Percentiles rank a stretch among this genome's conserved stretches.
phyloP scores from a whole-genome alignment of 306 rosid species.

The Spatholobus suberectus region DNA sequence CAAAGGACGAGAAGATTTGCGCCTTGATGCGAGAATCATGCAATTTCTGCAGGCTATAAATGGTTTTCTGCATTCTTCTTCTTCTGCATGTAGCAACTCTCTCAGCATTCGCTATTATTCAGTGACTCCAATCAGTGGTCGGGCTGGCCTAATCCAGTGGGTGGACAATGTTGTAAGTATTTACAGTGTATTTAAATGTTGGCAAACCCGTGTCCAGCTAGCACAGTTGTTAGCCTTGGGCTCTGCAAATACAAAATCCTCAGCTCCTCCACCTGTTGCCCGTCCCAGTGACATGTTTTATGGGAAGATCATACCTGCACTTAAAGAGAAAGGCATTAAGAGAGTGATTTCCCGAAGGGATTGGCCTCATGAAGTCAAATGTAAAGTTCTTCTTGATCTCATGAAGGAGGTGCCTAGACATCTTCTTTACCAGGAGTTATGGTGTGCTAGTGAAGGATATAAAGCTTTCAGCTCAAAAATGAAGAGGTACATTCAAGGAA shows the following conservation, averaged over 20 bases:
- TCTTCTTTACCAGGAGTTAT: conserved; percentile 91
- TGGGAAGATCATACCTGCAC: conserved; percentile 98
- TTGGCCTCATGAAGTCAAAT: conserved; percentile 98
- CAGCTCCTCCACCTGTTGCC: conserved; percentile 90
- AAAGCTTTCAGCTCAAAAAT: conserved; percentile 86
- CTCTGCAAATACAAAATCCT: conserved; percentile 65
- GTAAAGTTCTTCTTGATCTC: conserved; percentile 91
- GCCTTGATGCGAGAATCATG: conserved; percentile 98
- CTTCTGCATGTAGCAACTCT: conserved; percentile 73
- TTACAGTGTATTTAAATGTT: conserved; percentile 91
- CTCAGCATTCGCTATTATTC: conserved; percentile 90
- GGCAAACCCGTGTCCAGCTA: conserved; percentile 89
- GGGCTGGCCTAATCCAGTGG: conserved; percentile 98
- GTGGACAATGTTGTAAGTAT: conserved; percentile 89
- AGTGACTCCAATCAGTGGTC: conserved; percentile 96
- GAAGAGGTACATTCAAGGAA: conserved; percentile 67
- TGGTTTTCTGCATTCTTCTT: conserved; percentile 83
- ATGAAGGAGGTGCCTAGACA: conserved; percentile 91
- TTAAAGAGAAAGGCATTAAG: conserved; percentile 96
- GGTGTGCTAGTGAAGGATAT: conserved; percentile 99
- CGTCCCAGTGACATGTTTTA: conserved; percentile 99
- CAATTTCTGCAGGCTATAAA: conserved; percentile 92
- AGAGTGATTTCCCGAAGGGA: conserved; percentile 98
- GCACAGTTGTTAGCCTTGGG: conserved; percentile 70
- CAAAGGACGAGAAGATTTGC: conserved; percentile 96